Percentiles rank a stretch among this genome's conserved stretches.
Evolutionary conservation across 306 rosid species (phyloP).

Genomic region (Adenanthera pavonina): DNA sequence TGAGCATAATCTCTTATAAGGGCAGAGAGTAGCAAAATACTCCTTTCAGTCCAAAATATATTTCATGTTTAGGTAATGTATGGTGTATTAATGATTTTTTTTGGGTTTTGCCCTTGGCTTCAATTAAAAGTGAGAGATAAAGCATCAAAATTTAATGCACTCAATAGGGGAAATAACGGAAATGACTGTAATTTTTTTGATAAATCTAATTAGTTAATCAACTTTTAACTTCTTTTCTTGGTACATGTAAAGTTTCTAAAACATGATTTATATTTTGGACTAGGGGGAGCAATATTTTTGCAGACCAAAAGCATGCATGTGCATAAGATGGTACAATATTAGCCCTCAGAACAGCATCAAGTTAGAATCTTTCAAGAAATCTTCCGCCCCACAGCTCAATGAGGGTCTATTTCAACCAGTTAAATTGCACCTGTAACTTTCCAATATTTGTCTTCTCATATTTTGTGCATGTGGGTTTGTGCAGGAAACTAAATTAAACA

Average conservation of each 20-base stretch:
- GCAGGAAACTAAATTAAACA: not conserved
- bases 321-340: not conserved
- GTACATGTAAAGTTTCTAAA: no score
- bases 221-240: no score
- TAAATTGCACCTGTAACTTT: not conserved
- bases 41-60: no score
- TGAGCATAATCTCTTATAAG: not conserved
- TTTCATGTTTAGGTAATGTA: no score
- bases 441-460: not conserved
- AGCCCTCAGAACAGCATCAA: not conserved
- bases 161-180: no score
- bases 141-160: no score
- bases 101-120: no score
- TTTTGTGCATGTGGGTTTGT: not conserved
- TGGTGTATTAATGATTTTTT: no score
- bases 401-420: not conserved
- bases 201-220: no score
- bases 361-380: not conserved
- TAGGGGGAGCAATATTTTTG: not conserved
- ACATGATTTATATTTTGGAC: no score
- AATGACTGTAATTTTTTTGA: no score
- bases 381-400: not conserved
- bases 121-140: no score
- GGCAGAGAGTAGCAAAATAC: not conserved
- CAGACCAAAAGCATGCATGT: not conserved